These are phyloP conservation scores for Chaetomium tenue DNA, from an alignment of 495 filamentous ascomycete genomes.

Conservation along the genomic window DNA sequence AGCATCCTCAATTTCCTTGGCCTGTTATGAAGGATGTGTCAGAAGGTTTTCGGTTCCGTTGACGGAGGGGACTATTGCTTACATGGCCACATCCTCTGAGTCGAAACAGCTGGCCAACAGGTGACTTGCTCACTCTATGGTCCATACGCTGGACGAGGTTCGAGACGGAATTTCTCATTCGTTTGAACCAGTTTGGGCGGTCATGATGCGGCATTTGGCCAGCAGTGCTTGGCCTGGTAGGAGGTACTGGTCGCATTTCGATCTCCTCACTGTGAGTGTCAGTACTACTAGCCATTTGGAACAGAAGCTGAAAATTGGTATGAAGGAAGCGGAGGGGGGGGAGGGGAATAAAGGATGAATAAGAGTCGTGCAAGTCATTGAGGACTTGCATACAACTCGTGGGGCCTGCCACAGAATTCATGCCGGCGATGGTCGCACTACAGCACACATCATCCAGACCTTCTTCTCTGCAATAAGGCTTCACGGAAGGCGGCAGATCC, in stretches of 20 bases:
- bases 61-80: constrained; percentile 31
- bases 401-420: neutral
- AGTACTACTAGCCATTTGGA: constrained; percentile 5
- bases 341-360: neutral
- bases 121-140: constrained; percentile 41
- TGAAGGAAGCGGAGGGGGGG: neutral
- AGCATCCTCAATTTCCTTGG: constrained; percentile 56
- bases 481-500: neutral
- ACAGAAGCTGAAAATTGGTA: neutral
- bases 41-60: constrained; percentile 3
- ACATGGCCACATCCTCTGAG: constrained; percentile 70
- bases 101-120: constrained; percentile 68
- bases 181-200: neutral
- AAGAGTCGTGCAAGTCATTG: neutral
- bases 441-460: neutral
- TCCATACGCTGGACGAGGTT: constrained; percentile 30
- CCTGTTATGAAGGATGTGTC: constrained; percentile 40
- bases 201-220: neutral
- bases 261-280: constrained; percentile 21
- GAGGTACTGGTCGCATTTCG: constrained; percentile 19
- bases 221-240: neutral
- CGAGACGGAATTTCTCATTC: neutral
- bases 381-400: neutral
- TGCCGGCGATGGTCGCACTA: neutral
- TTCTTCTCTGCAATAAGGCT: neutral